Evolutionary conservation across 768 basidiomycete species (phyloP), one percentile per base, ranked within the genome.

Genomic region (Mycena alexandri): DNA sequence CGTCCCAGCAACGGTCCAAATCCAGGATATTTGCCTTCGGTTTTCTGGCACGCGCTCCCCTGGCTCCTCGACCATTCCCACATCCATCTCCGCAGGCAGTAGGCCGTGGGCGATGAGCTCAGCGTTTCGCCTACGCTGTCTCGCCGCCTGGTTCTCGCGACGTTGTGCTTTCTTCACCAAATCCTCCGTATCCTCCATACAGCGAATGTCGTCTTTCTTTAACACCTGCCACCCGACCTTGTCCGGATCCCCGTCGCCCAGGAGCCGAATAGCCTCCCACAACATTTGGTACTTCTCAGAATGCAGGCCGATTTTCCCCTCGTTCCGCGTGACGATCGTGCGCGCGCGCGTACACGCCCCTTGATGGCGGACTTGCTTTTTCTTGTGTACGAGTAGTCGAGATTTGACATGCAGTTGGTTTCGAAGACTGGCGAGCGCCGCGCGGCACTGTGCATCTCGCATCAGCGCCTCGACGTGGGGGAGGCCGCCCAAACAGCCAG

Each of bases 211-310:
- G 11, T 38, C 38, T 14, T 38, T 38, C 4, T 38, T 38, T 11
- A 38, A 38, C 38, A 38, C 14, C 38, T 38, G 38, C 38, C 38
- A 38, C 38, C 38, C 38, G 2, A 29, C 29, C 6, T 29, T 29
- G 6, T 6, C 6, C 29, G 29, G 29, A 29, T 29, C 29, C 29
- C 29, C 29, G 29, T 29, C 29, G 29, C 29, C 29, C 29, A 29
- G 29, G 6, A 29, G 3, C 29, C 29, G 29, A n/a, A 43, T 22
- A 9, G 71, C 70, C 11, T 22, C 14, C 43, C 61, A 53, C 14
- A 65, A 66, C 4, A 14, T 38, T 11, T 43, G 44, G 43, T 68
- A 72, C 38, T 54, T 70, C 38, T 66, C 57, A 4, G 51, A 46
- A 16, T 54, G 44, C 0, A 42, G 55, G 12, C 48, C 19, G 17